These are phyloP conservation scores for Angomonas ambiguus DNA, from an alignment of 208 protist genomes.

Conservation along the genomic window DNA sequence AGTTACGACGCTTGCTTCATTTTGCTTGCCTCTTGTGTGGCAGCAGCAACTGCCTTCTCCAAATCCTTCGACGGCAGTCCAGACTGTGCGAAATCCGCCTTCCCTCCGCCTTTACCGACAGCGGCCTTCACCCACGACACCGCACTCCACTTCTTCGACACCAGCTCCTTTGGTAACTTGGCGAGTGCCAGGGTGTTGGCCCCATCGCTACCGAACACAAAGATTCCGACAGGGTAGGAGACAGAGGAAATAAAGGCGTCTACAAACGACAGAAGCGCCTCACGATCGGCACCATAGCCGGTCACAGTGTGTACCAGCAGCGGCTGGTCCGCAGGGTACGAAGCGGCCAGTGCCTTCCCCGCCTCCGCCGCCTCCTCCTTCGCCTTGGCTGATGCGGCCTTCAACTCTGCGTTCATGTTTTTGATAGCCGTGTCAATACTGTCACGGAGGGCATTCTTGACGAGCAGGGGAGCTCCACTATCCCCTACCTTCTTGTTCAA, in stretches of 20 bases:
- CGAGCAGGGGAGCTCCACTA: constrained; percentile 57
- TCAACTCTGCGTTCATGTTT: constrained; percentile 56
- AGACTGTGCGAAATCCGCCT: constrained; percentile 84
- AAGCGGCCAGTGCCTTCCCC: constrained; percentile 31
- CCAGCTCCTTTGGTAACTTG: constrained; percentile 50
- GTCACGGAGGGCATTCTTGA: constrained; percentile 81
- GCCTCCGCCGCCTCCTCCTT: constrained; percentile 76
- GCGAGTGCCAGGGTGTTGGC: constrained; percentile 73
- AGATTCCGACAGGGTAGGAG: constrained; percentile 61
- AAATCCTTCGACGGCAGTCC: constrained; percentile 57
- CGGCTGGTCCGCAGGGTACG: constrained; percentile 37
- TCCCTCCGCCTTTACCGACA: constrained; percentile 88
- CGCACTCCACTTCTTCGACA: constrained; percentile 80
- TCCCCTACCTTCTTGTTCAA: constrained; percentile 89
- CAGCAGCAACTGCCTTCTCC: constrained; percentile 42
- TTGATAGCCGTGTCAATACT: constrained; percentile 80
- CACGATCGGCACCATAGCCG: constrained; percentile 78
- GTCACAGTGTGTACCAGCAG: constrained; percentile 45
- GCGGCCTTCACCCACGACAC: constrained; percentile 79
- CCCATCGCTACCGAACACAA: constrained; percentile 67
- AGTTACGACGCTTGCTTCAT: constrained; percentile 48
- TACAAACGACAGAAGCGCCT: constrained; percentile 74
- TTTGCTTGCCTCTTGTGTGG: constrained; percentile 49
- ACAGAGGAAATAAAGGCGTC: constrained; percentile 64
- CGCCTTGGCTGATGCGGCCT: constrained; percentile 47